These are phyloP conservation scores for Gliomastix tumulicola DNA, from an alignment of 2,329 filamentous ascomycete genomes.

Conservation along the genomic window DNA sequence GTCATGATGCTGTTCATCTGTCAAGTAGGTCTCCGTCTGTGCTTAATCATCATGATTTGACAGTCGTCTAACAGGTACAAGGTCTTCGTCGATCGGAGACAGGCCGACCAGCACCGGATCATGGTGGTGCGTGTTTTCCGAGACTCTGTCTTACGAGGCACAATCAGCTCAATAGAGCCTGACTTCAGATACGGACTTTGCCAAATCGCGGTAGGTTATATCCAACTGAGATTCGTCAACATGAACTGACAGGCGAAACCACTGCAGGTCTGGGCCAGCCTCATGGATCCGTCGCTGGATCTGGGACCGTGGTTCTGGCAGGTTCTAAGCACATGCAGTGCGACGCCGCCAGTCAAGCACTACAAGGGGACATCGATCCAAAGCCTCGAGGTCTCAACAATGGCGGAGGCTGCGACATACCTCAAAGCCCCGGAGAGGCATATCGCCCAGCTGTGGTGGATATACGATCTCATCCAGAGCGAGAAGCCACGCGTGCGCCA, in stretches of 20 bases:
- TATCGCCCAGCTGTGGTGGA: too few relatives aligned
- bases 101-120: constrained; percentile 5
- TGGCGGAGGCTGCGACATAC: too few relatives aligned
- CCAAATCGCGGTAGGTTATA: constrained; percentile 9
- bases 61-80: background rate
- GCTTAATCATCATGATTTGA: background rate
- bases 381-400: too few relatives aligned
- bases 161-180: constrained; percentile 6
- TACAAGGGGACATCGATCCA: too few relatives aligned
- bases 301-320: constrained; percentile 13
- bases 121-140: constrained; percentile 9
- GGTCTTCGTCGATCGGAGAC: constrained; percentile 10
- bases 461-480: too few relatives aligned
- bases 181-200: constrained; percentile 9
- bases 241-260: too few relatives aligned
- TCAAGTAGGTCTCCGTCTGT: constrained; percentile 6
- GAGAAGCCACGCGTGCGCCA: too few relatives aligned
- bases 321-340: constrained; percentile 3
- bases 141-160: constrained; percentile 7
- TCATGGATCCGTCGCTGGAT: constrained; percentile 9
- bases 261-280: constrained; percentile 10
- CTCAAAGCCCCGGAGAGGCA: too few relatives aligned
- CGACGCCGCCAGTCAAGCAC: too few relatives aligned
- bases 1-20: constrained; percentile 10
- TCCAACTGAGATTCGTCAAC: too few relatives aligned